These are phyloP conservation scores for Lupinus albus DNA, from an alignment of 306 rosid species.

Conservation along the genomic window DNA sequence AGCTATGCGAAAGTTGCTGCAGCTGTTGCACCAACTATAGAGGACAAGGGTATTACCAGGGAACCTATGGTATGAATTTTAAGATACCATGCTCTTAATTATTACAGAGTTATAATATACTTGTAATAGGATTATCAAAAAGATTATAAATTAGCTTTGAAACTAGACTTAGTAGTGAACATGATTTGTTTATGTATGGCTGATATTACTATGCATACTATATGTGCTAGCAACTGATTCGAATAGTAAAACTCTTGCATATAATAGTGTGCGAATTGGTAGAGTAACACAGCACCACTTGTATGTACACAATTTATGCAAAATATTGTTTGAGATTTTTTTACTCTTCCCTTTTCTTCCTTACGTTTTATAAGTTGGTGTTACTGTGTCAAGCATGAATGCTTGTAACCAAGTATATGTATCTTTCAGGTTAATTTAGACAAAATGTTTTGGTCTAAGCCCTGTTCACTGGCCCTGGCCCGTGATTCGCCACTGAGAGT, in stretches of 20 bases:
- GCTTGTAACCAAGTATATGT: slow-evolving; percentile 29
- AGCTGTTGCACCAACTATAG: slow-evolving; percentile 46
- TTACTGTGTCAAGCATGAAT: not conserved
- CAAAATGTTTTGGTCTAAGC: slow-evolving; percentile 83
- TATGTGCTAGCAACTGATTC: not conserved
- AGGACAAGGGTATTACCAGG: slow-evolving; percentile 41
- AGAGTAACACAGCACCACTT: not conserved
- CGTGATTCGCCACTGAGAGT: slow-evolving; percentile 68
- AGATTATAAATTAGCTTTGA: no score
- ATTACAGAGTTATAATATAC: not conserved
- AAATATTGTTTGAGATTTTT: no score
- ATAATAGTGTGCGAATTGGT: not conserved
- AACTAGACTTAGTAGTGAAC: not conserved
- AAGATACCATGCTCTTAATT: not conserved
- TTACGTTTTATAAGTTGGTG: not conserved
- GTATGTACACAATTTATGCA: not conserved
- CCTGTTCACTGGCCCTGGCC: slow-evolving; percentile 71
- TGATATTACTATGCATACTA: not conserved
- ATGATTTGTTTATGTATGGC: not conserved
- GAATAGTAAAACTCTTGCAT: not conserved
- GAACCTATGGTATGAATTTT: slow-evolving; percentile 47
- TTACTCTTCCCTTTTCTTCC: not conserved
- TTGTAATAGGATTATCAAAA: not conserved
- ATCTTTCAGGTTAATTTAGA: slow-evolving; percentile 65
- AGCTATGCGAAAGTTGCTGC: slow-evolving; percentile 64